phyloP scores from a whole-genome alignment of 2,329 filamentous ascomycete genomes.

The Claviceps quebecensis region DNA sequence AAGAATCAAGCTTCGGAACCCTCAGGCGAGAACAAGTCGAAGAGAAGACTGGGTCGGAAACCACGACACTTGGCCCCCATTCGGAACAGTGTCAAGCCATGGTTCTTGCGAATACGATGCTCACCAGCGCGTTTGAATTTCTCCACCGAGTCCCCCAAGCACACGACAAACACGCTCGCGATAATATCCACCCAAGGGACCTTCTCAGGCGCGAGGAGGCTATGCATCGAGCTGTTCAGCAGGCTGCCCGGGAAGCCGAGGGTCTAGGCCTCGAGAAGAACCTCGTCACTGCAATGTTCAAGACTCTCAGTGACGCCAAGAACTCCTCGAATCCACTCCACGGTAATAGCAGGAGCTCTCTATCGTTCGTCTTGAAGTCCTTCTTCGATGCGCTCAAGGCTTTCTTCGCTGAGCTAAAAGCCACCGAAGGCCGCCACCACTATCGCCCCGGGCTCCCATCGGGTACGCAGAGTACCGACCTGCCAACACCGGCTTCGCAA shows the following conservation, averaged over 20 bases:
- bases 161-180: neutral
- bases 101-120: neutral
- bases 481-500: no score
- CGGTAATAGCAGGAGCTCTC: neutral
- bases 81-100: neutral
- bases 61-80: neutral
- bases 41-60: neutral
- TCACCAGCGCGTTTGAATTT: neutral
- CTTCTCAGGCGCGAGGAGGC: neutral
- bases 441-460: no score
- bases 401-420: neutral
- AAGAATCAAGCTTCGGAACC: neutral
- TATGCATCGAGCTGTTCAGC: neutral
- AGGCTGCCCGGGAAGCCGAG: neutral
- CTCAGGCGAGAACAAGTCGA: neutral
- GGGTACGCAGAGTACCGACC: no score
- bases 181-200: neutral
- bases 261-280: neutral
- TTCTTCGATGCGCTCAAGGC: neutral
- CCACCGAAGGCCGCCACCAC: neutral
- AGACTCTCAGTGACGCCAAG: neutral
- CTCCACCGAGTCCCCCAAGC: neutral
- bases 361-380: neutral
- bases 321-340: neutral
- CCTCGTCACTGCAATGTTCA: neutral